A percentile compares a stretch with the other conserved stretches of the same genome.
Evolutionary conservation across 2,329 filamentous ascomycete genomes (phyloP).

Genomic region (Exophiala mesophila): DNA sequence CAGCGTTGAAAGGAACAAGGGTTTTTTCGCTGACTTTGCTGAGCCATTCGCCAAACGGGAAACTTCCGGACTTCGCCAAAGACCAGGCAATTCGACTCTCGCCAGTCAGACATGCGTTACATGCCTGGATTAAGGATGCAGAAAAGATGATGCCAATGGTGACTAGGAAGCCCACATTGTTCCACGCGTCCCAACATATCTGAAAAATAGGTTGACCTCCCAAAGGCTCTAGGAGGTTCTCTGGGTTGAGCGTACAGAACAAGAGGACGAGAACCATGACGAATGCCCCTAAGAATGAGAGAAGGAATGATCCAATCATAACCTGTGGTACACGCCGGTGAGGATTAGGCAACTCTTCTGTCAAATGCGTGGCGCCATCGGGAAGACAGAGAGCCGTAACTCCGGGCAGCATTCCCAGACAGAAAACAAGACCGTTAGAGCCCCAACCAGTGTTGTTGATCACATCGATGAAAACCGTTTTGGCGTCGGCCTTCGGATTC

Average conservation of each 20-base stretch:
- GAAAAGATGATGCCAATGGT: not conserved
- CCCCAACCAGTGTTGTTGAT: not conserved
- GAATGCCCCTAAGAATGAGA: not conserved
- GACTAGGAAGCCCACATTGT: not conserved
- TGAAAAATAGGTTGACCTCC: constrained; percentile 4
- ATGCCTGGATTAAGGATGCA: not conserved
- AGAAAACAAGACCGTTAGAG: not conserved
- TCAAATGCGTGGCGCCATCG: constrained; percentile 1
- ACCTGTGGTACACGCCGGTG: not conserved
- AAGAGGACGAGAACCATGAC: not conserved
- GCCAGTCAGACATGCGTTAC: not conserved
- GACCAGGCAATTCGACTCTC: constrained; percentile 4
- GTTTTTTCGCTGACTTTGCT: constrained; percentile 12
- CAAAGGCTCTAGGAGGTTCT: not conserved
- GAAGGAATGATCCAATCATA: not conserved
- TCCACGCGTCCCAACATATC: not conserved
- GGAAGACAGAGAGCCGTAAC: not conserved
- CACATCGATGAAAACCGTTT: not conserved
- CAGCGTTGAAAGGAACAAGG: constrained; percentile 27
- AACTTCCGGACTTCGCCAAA: constrained; percentile 1
- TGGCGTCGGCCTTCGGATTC: not conserved
- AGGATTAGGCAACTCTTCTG: constrained; percentile 1
- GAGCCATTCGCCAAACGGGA: constrained; percentile 1
- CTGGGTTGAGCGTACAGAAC: not conserved
- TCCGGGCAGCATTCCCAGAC: not conserved